Evolutionary conservation across 202 grass and related monocot species (phyloP).

Genomic region (Panicum virgatum): DNA sequence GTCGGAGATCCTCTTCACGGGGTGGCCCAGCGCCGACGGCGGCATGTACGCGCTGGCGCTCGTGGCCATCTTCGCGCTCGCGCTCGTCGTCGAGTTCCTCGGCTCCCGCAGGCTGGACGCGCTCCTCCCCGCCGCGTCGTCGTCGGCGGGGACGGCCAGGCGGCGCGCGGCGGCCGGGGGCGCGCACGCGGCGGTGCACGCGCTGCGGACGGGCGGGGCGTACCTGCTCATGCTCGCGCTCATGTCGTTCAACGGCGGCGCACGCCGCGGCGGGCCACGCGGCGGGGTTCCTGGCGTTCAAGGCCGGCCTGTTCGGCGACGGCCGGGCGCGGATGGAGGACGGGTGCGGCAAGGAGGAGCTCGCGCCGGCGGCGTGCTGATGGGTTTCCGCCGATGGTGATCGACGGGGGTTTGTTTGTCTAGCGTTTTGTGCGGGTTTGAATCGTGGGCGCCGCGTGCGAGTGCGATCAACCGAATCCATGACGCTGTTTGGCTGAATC

Average conservation of each 20-base stretch:
- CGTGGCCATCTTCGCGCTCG: constrained; percentile 49
- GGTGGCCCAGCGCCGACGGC: constrained; percentile 70
- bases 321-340: constrained; percentile 26
- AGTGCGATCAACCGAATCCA: neutral
- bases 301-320: constrained; percentile 36
- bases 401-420: neutral
- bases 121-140: neutral
- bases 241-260: constrained; percentile 85
- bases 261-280: constrained; percentile 56
- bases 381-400: neutral
- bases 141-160: neutral
- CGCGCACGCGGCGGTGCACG: constrained; percentile 44
- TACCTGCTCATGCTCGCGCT: constrained; percentile 89
- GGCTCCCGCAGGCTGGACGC: constrained; percentile 21
- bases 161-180: neutral
- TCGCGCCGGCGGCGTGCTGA: constrained; percentile 18
- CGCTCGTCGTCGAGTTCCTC: constrained; percentile 53
- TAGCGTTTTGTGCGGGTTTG: neutral
- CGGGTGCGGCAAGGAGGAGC: neutral
- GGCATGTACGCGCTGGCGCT: constrained; percentile 85
- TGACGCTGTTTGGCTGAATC: neutral
- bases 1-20: constrained; percentile 70
- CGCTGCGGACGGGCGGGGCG: constrained; percentile 40
- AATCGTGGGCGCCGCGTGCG: neutral
- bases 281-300: constrained; percentile 53